Percentiles rank a stretch among this genome's conserved stretches.
Evolutionary conservation across 2,329 filamentous ascomycete species (phyloP).

Genomic region (Tolypocladium album): DNA sequence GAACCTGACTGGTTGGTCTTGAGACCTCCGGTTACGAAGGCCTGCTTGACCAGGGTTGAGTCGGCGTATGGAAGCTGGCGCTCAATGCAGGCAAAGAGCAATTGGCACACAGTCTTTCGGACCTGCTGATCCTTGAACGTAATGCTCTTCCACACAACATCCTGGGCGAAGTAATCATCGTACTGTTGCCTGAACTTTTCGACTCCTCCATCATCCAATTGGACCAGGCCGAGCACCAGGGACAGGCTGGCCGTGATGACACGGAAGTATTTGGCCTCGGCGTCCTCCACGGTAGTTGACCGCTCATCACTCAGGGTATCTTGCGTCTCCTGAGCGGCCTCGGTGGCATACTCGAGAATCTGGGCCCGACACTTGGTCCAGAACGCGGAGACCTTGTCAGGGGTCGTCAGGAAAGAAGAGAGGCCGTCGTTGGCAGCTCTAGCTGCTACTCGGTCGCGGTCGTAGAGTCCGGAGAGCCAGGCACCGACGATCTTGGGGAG

Average conservation of each 20-base stretch:
- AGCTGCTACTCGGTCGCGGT: slow-evolving; percentile 68
- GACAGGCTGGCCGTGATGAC: slow-evolving; percentile 51
- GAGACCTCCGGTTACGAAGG: slow-evolving; percentile 63
- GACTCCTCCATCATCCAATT: slow-evolving; percentile 39
- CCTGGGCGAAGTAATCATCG: slow-evolving; percentile 53
- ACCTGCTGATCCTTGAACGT: slow-evolving; percentile 49
- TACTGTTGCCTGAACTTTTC: slow-evolving; percentile 52
- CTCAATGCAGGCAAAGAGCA: slow-evolving; percentile 38
- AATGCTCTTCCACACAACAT: slow-evolving; percentile 56
- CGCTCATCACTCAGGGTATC: slow-evolving; percentile 83
- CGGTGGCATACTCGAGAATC: slow-evolving; percentile 72
- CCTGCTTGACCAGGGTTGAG: slow-evolving; percentile 39
- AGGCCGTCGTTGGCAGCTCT: slow-evolving; percentile 71
- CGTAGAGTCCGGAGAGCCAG: slow-evolving; percentile 88
- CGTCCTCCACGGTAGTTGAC: slow-evolving; percentile 73
- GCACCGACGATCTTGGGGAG: slow-evolving; percentile 69
- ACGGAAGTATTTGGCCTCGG: slow-evolving; percentile 73
- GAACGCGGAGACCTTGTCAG: slow-evolving; percentile 67
- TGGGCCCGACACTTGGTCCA: slow-evolving; percentile 73
- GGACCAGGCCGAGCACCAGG: slow-evolving; percentile 42
- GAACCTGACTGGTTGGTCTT: slow-evolving; percentile 65
- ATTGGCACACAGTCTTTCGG: slow-evolving; percentile 38
- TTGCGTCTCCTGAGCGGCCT: slow-evolving; percentile 70
- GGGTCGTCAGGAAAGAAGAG: slow-evolving; percentile 61
- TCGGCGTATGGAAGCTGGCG: slow-evolving; percentile 36